These are phyloP conservation scores for Colletotrichum orbiculare DNA, from an alignment of 2,329 filamentous ascomycete species.

Conservation along the genomic window DNA sequence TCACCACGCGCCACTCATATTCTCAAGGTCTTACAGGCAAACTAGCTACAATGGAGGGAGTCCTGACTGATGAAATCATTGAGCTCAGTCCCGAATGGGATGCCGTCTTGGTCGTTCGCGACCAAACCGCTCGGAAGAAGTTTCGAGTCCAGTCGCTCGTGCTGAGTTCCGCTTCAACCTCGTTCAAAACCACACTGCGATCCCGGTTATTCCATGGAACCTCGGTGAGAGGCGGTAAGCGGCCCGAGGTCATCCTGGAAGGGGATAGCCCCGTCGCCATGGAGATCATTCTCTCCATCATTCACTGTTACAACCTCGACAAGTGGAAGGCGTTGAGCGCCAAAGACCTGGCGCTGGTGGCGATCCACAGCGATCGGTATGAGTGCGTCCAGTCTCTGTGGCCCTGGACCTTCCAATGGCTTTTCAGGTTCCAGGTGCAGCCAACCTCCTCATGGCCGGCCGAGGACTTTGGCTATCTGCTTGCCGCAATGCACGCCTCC, in stretches of 20 bases:
- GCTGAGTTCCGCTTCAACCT: background rate
- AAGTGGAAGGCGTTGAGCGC: background rate
- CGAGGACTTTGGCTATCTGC: background rate
- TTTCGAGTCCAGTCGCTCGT: conserved; percentile 3
- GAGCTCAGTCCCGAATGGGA: conserved; percentile 11
- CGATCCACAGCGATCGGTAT: conserved; percentile 1
- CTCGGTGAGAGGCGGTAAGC: background rate
- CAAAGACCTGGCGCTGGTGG: conserved; percentile 1
- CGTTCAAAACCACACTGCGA: too few species aligned
- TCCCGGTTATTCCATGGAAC: too few species aligned
- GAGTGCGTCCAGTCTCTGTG: background rate
- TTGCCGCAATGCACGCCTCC: background rate
- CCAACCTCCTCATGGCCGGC: background rate
- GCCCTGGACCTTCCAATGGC: background rate
- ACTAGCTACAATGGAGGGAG: too few species aligned
- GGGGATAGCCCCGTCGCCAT: conserved; percentile 10
- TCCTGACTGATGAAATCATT: background rate
- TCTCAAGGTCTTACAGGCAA: too few species aligned
- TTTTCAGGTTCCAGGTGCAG: background rate
- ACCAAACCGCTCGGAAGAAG: background rate
- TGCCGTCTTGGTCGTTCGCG: background rate
- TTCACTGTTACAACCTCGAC: background rate
- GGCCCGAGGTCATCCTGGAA: background rate
- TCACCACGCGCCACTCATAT: too few species aligned
- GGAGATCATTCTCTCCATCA: conserved; percentile 4